Conservation (phyloP, 1,284 basidiomycete species). For the Rhodotorula sp. region DNA sequence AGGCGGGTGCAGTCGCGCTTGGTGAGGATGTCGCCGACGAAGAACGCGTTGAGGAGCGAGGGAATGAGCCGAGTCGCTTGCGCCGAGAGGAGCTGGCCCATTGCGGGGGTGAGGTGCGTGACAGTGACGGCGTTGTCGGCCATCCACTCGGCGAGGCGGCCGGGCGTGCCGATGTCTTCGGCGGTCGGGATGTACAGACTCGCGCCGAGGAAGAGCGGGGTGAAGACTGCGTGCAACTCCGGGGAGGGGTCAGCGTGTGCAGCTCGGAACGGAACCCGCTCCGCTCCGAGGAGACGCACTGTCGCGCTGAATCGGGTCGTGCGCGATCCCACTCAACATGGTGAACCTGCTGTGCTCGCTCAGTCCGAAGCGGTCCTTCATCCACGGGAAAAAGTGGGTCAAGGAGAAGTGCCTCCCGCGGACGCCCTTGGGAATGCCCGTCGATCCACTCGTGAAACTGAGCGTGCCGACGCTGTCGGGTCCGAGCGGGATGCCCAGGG, state of each 20-base stretch:
- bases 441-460: slow-evolving; percentile 96
- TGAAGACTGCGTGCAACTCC: slow-evolving; percentile 69
- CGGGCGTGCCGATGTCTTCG: slow-evolving; percentile 96
- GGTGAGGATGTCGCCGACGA: slow-evolving; percentile 98
- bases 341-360: slow-evolving; percentile 80
- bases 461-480: slow-evolving; percentile 94
- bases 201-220: slow-evolving; percentile 95
- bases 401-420: slow-evolving; percentile 91
- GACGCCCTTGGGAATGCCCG: slow-evolving; percentile 97
- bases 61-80: slow-evolving; percentile 89
- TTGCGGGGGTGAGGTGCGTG: slow-evolving; percentile 95
- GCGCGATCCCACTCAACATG: slow-evolving; percentile 98
- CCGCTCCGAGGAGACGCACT: too few relatives aligned
- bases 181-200: slow-evolving; percentile 93
- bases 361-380: slow-evolving; percentile 84
- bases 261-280: too few relatives aligned
- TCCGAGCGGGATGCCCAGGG: slow-evolving; percentile 80
- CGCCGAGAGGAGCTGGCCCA: slow-evolving; percentile 97
- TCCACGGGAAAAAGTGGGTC: slow-evolving; percentile 99
- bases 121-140: slow-evolving; percentile 82
- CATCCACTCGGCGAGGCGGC: slow-evolving; percentile 98
- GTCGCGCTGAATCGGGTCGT: slow-evolving; percentile 98
- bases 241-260: not conserved
- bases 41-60: slow-evolving; percentile 86
- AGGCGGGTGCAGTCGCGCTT: slow-evolving; percentile 96